Evolutionary conservation across 2,329 filamentous ascomycete genomes (phyloP).

Genomic region (Colletotrichum kahawae): DNA sequence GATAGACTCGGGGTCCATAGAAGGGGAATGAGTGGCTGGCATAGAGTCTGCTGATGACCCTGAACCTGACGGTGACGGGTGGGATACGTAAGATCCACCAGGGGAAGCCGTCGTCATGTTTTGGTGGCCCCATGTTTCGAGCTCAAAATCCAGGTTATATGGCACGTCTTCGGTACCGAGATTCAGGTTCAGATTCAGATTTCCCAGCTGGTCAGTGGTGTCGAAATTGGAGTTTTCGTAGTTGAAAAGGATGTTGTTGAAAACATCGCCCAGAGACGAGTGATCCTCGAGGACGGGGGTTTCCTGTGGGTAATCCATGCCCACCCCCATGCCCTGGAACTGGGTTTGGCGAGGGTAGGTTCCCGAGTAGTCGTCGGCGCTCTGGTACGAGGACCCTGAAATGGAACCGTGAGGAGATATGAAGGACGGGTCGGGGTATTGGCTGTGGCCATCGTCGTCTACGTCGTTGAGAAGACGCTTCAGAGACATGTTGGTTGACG

Average conservation of each 20-base stretch:
- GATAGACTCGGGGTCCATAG: not conserved
- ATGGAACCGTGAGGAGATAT: slow-evolving; percentile 10
- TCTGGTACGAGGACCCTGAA: slow-evolving; percentile 10
- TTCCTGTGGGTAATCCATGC: not conserved
- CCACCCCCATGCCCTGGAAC: not conserved
- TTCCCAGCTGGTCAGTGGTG: not conserved
- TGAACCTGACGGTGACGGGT: not conserved
- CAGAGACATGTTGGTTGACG: slow-evolving; percentile 9
- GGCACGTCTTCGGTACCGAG: not conserved
- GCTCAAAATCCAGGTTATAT: not conserved
- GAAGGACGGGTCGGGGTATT: slow-evolving; percentile 7
- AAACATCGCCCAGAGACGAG: not conserved
- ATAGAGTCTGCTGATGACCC: slow-evolving; percentile 1
- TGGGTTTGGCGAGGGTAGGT: not conserved
- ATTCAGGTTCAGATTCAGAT: not conserved
- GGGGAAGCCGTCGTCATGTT: not conserved
- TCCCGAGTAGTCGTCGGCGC: slow-evolving; percentile 3
- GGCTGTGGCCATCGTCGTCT: not conserved
- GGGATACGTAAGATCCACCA: not conserved
- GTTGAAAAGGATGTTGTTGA: not conserved
- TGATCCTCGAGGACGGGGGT: not conserved
- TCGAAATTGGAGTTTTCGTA: not conserved
- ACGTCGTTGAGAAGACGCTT: slow-evolving; percentile 21
- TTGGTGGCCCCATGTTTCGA: not conserved
- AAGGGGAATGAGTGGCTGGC: slow-evolving; percentile 6